phyloP scores from a whole-genome alignment of 2,329 filamentous ascomycete species.

The Diaporthe vaccinii region DNA sequence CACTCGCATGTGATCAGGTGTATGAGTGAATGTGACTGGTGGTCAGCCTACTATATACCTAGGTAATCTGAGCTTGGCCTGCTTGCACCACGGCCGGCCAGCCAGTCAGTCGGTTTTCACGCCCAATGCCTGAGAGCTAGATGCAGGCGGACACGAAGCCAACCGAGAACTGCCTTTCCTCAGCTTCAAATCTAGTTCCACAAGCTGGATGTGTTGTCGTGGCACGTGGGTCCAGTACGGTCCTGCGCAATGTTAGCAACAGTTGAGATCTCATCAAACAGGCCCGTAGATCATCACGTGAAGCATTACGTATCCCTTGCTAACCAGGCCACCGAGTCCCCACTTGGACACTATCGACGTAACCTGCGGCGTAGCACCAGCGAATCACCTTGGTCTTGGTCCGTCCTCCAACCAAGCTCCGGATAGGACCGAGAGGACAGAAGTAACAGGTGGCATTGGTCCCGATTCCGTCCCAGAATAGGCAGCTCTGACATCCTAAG shows the following conservation, averaged over 20 bases:
- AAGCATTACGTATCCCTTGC: constrained; percentile 28
- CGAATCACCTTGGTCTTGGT: constrained; percentile 9
- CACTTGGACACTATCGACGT: constrained; percentile 32
- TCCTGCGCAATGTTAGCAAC: neutral
- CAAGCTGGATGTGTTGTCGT: neutral
- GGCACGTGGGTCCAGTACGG: neutral
- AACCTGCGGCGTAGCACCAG: constrained; percentile 8
- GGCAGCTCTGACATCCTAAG: constrained; percentile 12
- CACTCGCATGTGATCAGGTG: neutral
- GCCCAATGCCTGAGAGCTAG: neutral
- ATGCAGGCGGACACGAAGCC: neutral
- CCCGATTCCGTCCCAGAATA: constrained; percentile 12
- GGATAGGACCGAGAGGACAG: constrained; percentile 20
- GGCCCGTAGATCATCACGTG: constrained; percentile 20
- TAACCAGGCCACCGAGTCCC: constrained; percentile 11
- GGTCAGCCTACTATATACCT: neutral
- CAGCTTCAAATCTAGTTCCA: neutral
- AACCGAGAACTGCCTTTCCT: neutral
- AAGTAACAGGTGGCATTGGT: constrained; percentile 28
- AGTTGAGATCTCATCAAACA: neutral
- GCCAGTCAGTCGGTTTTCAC: neutral
- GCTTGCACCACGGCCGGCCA: neutral
- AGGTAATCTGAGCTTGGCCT: neutral
- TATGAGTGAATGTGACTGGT: neutral
- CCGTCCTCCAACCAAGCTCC: neutral